Evolutionary conservation across 495 filamentous ascomycete genomes (phyloP).

Genomic region (Aspergillus coremiiformis): DNA sequence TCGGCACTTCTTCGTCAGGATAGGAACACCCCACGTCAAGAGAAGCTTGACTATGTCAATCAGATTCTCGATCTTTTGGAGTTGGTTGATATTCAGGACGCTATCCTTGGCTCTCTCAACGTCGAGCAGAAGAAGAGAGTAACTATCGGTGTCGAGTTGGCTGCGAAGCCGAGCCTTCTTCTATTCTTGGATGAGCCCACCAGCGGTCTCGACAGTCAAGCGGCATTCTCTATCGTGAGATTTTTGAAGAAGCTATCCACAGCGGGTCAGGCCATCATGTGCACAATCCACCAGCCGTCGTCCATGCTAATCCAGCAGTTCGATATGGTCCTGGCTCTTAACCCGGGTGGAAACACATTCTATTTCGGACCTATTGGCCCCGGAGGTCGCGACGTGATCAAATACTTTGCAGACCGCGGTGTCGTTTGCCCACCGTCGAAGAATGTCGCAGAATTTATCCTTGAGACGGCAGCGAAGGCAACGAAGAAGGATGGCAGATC

Average conservation of each 20-base stretch:
- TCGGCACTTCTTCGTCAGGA: constrained; percentile 59
- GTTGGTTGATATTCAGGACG: constrained; percentile 48
- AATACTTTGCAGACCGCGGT: constrained; percentile 60
- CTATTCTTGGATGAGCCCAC: constrained; percentile 81
- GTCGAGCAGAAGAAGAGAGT: constrained; percentile 67
- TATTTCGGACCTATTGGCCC: constrained; percentile 68
- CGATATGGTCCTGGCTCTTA: constrained; percentile 66
- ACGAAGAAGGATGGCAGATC: constrained; percentile 42
- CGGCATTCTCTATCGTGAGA: constrained; percentile 71
- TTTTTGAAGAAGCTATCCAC: constrained; percentile 78
- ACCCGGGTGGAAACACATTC: constrained; percentile 62
- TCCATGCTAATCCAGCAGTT: constrained; percentile 67
- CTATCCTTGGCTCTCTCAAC: constrained; percentile 47
- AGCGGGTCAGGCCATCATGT: constrained; percentile 68
- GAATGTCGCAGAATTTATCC: constrained; percentile 81
- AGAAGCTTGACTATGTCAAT: constrained; percentile 55
- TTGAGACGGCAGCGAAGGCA: constrained; percentile 68
- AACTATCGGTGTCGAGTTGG: constrained; percentile 89
- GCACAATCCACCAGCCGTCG: constrained; percentile 76
- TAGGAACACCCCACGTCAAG: constrained; percentile 35
- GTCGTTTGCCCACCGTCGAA: constrained; percentile 52
- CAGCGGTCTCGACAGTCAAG: constrained; percentile 77
- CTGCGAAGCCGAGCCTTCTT: constrained; percentile 73
- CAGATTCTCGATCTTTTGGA: constrained; percentile 55
- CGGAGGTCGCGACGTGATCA: constrained; percentile 52